Evolutionary conservation across 768 basidiomycete genomes (phyloP), one percentile per base, ranked within the genome.

Genomic region (Pulveroboletus sp.): DNA sequence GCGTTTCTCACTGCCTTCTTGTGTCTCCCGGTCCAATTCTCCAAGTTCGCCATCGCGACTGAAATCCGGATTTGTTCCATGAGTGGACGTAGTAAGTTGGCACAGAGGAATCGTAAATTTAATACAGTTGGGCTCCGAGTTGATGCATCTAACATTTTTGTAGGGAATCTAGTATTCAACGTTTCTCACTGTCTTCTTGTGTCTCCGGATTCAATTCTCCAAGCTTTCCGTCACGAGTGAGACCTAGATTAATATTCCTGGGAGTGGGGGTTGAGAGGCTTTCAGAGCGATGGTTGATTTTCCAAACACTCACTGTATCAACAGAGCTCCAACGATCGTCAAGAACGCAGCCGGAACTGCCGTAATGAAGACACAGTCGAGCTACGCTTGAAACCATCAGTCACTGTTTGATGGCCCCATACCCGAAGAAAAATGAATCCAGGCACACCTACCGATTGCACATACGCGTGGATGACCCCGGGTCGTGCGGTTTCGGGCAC

Each of bases 341-440:
- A 57, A 29, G 20, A 39, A 20, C 13, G 49, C 56, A 8, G 54
- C 47, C 4, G 56, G 54, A 3, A 55, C 53, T 1, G 47, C 45
- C 27, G 47, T 49, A 20, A 57, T 19, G 32, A 55, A 55, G 17
- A 57, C 54, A 17, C 44, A 55, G n/a, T 46, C 47, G 17, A 58
- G 39, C 55, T 51, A 13, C 14, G 16, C 19, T 24, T 24, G 32
- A 48, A 34, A 37, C 22, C n/a, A 7, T 41, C 30, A 8, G 32
- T 5, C 32, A 34, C 46, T 1, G 27, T 23, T 17, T n/a, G n/a
- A n/a, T n/a, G n/a, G n/a, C n/a, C n/a, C n/a, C n/a, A n/a, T n/a
- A 41, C 23, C 3, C 30, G 10, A 19, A 36, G 6, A 11, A 2
- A 13, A 10, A 37, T 16, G 20, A 19, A 3, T 10, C 2, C 3